Evolutionary conservation across 2,329 filamentous ascomycete genomes (phyloP), one percentile per base, ranked within the genome.

Genomic region (Laburnicola sp.): DNA sequence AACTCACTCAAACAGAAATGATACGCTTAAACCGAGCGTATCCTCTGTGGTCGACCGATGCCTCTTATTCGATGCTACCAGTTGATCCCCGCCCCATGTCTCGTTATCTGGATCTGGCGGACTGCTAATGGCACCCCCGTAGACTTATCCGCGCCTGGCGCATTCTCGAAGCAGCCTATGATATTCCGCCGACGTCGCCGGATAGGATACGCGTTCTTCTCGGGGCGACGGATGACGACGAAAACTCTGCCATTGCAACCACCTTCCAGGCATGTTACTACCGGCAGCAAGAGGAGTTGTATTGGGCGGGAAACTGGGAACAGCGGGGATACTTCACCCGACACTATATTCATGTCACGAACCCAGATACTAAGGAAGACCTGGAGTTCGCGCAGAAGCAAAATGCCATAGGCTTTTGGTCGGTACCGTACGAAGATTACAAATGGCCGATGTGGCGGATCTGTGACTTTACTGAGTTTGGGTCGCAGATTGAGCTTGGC

Each of bases 341-440:
- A 11, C 3, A 28, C 9, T 34, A 0, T 5, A 44, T 32, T 8
- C 38, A 45, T 2, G 10, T 36, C 16, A 3, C 3, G 7, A 45
- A 48, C 31, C 39, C 45, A 38, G 50, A 53, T 28, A 40, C 32
- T 34, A 40, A 48, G 3, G 40, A 53, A 30, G 28, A 36, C 28
- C 27, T 45, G 21, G 45, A 53, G 7, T 48, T 53, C 27, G 36
- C 45, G 27, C 37, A 36, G 28, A 53, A 10, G 41, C 46, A 49
- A 21, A 53, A 50, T 38, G 46, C 46, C 16, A 35, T 49, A 38
- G 45, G 46, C 11, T 50, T 53, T 45, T 53, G 46, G 46, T 53
- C 41, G 26, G 23, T 53, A 27, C 35, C 45, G 8, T 41, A 53
- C 25, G 35, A 40, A 25, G 30, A 2, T 11, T 23, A 48, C 45